Conservation (phyloP, 306 rosid genomes). For the Dryas octopetala region DNA sequence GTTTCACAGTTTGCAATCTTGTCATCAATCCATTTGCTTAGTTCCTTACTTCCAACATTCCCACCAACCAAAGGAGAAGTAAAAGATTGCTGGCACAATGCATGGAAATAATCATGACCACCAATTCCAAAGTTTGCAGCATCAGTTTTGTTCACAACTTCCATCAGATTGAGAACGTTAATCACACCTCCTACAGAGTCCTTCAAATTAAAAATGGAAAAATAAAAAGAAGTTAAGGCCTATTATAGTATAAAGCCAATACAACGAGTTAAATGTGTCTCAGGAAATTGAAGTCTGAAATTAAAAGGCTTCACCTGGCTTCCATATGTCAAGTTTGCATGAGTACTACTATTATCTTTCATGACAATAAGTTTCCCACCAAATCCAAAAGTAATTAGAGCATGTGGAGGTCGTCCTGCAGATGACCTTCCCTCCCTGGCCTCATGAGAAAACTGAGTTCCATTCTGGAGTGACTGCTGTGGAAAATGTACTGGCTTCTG, state of each 20-base stretch:
- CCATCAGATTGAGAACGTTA: constrained; percentile 61
- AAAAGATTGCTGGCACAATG: constrained; percentile 63
- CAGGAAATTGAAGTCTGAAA: constrained; percentile 14
- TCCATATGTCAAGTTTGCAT: constrained; percentile 42
- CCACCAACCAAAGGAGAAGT: constrained; percentile 87
- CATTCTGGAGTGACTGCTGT: constrained; percentile 49
- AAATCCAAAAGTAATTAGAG: constrained; percentile 74
- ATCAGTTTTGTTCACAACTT: constrained; percentile 48
- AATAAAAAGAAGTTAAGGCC: constrained; percentile 1
- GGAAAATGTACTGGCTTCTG: constrained; percentile 35
- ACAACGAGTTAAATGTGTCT: not conserved
- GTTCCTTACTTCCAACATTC: constrained; percentile 67
- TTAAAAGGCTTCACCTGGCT: constrained; percentile 53
- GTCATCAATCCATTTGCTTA: constrained; percentile 73
- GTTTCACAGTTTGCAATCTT: constrained; percentile 53
- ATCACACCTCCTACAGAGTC: constrained; percentile 41
- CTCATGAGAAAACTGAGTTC: constrained; percentile 38
- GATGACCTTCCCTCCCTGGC: constrained; percentile 59
- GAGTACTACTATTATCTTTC: constrained; percentile 48
- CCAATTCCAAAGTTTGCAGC: constrained; percentile 39
- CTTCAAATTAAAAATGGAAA: constrained; percentile 34
- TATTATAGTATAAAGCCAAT: constrained; percentile 5
- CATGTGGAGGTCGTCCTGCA: constrained; percentile 76
- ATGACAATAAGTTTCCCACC: constrained; percentile 76
- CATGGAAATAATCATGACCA: constrained; percentile 49